Base-by-base conservation (phyloP, 1,139 yeast species). In the Geotrichum europaeum region DNA sequence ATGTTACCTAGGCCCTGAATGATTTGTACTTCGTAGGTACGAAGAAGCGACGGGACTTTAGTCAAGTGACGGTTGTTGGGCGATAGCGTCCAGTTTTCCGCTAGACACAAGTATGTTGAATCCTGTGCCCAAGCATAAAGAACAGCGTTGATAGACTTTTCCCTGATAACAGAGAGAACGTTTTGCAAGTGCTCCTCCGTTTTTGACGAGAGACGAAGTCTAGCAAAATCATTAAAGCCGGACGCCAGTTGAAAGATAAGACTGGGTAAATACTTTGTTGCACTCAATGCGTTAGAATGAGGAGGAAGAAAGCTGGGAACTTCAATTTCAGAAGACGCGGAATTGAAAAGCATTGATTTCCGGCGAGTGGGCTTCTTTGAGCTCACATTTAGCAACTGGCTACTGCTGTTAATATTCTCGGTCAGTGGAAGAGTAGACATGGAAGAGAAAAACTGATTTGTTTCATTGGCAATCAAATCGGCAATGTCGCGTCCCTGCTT, bases 251-350 rank as follows among this genome's bases (percentile, higher is more conserved):
- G 68, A 56, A 75, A 73, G 55, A 78, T 70, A 55, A 83, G 72
- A 62, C 75, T 70, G 54, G 81, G 77, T 45, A 83, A 68, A 65
- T 81, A 82, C 63, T 80, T 76, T 22, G 81, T 72, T 1, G 86
- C 78, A 56, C 87, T 79, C 36, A 86, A 72, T 9, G 86, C 81
- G 66, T 85, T 86, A 0, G 89, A 78, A 61, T 76, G 75, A 0
- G 85, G 85, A 1, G 91, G 90, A 32, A 84, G 69, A 66, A 84
- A 85, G 2, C 85, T 84, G 70, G 77, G 79, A 51, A 80, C 70
- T 10, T 73, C 65, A 15, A 57, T 57, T 1, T 61, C 61, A 6
- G 52, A 18, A 15, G 57, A 30, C 1, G 51, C 5, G 5, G 50
- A 13, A 20, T 32, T 30, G 7, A 57, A 25, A n/a, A 40, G 22